These are phyloP conservation scores for Lenwebbia sp. DNA, from an alignment of 345 rosid species.

Conservation along the genomic window DNA sequence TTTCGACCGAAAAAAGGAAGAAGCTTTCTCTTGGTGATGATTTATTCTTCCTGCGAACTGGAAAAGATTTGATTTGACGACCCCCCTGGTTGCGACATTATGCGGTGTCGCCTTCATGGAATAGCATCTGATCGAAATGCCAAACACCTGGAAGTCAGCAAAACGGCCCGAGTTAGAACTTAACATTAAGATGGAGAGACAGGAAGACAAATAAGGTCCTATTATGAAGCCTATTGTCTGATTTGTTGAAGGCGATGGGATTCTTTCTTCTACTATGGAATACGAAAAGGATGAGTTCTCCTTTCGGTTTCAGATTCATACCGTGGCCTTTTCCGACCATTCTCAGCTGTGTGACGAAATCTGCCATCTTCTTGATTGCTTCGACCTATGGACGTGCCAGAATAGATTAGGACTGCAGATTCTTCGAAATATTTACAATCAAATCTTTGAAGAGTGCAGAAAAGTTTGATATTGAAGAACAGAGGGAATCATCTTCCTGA, in stretches of 20 bases:
- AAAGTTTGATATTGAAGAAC: neutral
- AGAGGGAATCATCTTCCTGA: neutral
- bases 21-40: neutral
- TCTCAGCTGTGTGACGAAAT: slow-evolving; percentile 79
- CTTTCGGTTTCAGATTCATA: slow-evolving; percentile 11
- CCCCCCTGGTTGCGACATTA: neutral
- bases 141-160: neutral
- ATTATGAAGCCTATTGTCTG: neutral
- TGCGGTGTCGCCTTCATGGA: neutral
- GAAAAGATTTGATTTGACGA: neutral
- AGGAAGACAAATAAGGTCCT: neutral
- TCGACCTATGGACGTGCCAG: slow-evolving; percentile 40
- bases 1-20: no score
- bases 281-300: neutral
- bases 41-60: neutral
- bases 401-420: neutral
- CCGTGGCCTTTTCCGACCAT: slow-evolving; percentile 91
- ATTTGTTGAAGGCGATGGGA: neutral
- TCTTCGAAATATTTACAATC: neutral
- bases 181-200: neutral
- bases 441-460: neutral
- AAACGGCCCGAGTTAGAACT: neutral
- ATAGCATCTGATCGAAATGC: neutral
- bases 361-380: slow-evolving; percentile 75
- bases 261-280: neutral